Percentiles rank a stretch among this genome's conserved stretches.
Conservation (phyloP, 768 basidiomycete species). For the Suillus brevipes region DNA sequence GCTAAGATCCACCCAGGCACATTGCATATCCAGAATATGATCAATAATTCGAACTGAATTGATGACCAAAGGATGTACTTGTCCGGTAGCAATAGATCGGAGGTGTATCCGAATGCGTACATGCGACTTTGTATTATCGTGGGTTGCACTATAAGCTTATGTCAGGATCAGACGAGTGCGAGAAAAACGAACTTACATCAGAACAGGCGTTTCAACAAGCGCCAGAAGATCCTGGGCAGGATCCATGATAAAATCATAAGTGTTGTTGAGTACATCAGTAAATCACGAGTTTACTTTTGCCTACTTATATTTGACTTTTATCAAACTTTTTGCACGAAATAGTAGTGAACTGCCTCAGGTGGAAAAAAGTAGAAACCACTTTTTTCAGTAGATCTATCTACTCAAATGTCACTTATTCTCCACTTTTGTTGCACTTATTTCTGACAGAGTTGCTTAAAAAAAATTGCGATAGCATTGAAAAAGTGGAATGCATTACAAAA, state of each 20-base stretch:
- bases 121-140: background rate
- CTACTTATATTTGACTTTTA: too few relatives aligned
- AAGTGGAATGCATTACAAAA: too few relatives aligned
- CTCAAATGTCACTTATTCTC: too few relatives aligned
- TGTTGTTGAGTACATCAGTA: background rate
- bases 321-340: too few relatives aligned
- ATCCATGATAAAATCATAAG: background rate
- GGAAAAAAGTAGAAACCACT: too few relatives aligned
- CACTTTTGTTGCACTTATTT: too few relatives aligned
- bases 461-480: too few relatives aligned
- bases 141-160: background rate
- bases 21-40: background rate
- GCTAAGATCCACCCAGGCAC: background rate
- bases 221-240: background rate
- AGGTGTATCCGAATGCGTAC: background rate
- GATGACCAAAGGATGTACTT: background rate
- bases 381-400: too few relatives aligned
- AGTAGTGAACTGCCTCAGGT: too few relatives aligned
- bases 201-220: background rate
- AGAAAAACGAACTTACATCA: background rate
- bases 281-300: too few relatives aligned
- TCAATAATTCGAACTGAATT: background rate
- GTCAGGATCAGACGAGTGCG: background rate
- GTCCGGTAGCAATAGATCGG: background rate
- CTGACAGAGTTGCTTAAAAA: too few relatives aligned